Evolutionary conservation across 2,329 filamentous ascomycete genomes (phyloP).

Genomic region (Talaromyces rugulosus): DNA sequence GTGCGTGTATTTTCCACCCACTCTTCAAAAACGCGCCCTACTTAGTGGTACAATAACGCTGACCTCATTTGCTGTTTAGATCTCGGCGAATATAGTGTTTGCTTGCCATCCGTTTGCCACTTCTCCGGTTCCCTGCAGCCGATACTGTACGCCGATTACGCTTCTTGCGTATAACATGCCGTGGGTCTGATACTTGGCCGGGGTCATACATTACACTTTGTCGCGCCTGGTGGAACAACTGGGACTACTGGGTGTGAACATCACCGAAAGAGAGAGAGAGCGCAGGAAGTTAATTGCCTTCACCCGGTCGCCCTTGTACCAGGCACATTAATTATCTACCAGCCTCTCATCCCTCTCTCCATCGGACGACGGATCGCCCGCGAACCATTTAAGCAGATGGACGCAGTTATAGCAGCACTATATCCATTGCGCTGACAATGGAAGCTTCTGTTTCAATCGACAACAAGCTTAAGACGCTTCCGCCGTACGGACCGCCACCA

Average conservation of each 20-base stretch:
- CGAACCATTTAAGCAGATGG: constrained; percentile 15
- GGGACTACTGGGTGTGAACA: background rate
- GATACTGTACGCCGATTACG: background rate
- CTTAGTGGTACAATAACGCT: background rate
- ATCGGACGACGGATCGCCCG: background rate
- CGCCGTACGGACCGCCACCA: constrained; percentile 19
- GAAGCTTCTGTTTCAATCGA: constrained; percentile 22
- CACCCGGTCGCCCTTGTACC: background rate
- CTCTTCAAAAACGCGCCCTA: background rate
- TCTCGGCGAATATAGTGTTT: background rate
- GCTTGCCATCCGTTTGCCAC: background rate
- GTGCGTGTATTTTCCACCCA: background rate
- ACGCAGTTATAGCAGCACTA: constrained; percentile 14
- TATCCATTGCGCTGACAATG: constrained; percentile 20
- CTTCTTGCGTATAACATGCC: background rate
- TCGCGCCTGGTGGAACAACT: background rate
- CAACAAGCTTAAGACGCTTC: constrained; percentile 22
- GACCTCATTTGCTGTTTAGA: background rate
- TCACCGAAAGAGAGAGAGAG: background rate
- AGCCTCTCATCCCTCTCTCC: background rate
- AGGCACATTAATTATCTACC: background rate
- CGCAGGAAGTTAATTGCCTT: background rate
- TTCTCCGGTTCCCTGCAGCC: background rate
- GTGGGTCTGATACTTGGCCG: background rate
- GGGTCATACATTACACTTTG: background rate